phyloP scores from a whole-genome alignment of 352 stramenopile species.

The Globisporangium canariense region DNA sequence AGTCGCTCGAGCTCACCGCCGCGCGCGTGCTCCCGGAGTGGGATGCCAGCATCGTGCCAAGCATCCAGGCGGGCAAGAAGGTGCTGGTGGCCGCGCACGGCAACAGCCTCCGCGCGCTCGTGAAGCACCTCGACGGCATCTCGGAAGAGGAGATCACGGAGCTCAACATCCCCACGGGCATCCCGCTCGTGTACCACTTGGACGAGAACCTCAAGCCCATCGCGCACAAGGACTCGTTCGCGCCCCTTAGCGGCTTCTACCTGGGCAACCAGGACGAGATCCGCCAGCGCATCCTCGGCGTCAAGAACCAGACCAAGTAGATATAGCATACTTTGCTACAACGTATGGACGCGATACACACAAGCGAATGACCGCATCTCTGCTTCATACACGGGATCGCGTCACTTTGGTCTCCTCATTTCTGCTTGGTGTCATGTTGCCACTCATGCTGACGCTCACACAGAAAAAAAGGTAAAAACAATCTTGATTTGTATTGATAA shows the following conservation, averaged over 20 bases:
- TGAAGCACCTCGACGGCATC: slow-evolving; percentile 94
- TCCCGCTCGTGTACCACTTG: slow-evolving; percentile 85
- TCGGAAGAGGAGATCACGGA: slow-evolving; percentile 92
- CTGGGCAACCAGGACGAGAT: slow-evolving; percentile 96
- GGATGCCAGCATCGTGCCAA: slow-evolving; percentile 89
- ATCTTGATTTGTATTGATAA: not conserved
- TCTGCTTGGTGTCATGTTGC: not conserved
- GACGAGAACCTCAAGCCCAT: slow-evolving; percentile 86
- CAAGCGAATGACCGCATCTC: not conserved
- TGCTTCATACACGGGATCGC: not conserved
- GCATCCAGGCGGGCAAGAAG: slow-evolving; percentile 91
- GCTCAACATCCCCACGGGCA: slow-evolving; percentile 93
- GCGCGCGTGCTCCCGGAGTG: slow-evolving; percentile 90
- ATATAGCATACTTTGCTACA: too few relatives aligned
- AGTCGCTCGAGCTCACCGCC: slow-evolving; percentile 94
- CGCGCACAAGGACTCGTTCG: slow-evolving; percentile 78
- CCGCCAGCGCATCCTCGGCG: slow-evolving; percentile 93
- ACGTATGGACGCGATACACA: not conserved
- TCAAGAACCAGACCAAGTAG: slow-evolving; percentile 98
- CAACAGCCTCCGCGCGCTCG: slow-evolving; percentile 91
- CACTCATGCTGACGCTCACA: not conserved
- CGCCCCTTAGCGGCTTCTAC: slow-evolving; percentile 79
- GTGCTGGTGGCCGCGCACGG: slow-evolving; percentile 95
- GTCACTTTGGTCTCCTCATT: not conserved
- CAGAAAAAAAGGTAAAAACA: not conserved